A percentile compares a stretch with the other conserved stretches of the same genome.
Conservation (phyloP, 1,139 yeast species). For the Saccharomyces hybrid region DNA sequence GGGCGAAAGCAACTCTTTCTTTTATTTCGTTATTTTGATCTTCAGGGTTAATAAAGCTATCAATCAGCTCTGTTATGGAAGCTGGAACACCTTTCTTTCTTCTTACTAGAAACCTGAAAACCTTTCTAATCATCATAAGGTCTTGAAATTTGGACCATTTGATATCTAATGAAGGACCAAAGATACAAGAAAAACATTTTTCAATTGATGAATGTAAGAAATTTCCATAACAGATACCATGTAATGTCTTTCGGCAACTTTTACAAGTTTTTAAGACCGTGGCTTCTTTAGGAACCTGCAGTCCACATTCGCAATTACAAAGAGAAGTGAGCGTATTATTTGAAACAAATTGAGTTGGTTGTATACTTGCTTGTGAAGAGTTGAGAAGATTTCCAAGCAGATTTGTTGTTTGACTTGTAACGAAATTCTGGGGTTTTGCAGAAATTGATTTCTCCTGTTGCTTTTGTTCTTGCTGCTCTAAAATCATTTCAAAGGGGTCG, state of each 20-base stretch:
- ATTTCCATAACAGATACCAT: conserved; percentile 31
- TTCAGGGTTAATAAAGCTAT: conserved; percentile 12
- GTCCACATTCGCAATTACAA: conserved; percentile 30
- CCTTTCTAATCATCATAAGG: conserved; percentile 29
- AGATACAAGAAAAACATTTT: conserved; percentile 28
- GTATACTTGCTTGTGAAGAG: conserved; percentile 20
- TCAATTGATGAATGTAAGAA: conserved; percentile 7
- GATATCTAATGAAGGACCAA: conserved; percentile 18
- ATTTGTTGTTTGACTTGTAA: conserved; percentile 31
- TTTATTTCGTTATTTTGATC: conserved; percentile 10
- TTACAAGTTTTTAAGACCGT: conserved; percentile 20
- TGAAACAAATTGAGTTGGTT: conserved; percentile 28
- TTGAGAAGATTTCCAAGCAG: conserved; percentile 26
- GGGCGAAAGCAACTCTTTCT: conserved; percentile 14
- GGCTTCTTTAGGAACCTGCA: conserved; percentile 12
- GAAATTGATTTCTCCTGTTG: conserved; percentile 2
- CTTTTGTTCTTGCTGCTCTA: conserved; percentile 2
- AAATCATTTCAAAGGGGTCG: conserved; percentile 31
- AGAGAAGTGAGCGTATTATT: background rate
- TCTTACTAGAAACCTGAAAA: conserved; percentile 20
- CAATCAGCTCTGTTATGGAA: conserved; percentile 11
- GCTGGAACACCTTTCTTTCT: conserved; percentile 18
- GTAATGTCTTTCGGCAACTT: conserved; percentile 26
- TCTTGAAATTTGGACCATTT: conserved; percentile 17
- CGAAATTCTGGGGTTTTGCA: conserved; percentile 4